Base-by-base conservation (phyloP, 768 basidiomycete genomes). In the Austroboletus eburneus region DNA sequence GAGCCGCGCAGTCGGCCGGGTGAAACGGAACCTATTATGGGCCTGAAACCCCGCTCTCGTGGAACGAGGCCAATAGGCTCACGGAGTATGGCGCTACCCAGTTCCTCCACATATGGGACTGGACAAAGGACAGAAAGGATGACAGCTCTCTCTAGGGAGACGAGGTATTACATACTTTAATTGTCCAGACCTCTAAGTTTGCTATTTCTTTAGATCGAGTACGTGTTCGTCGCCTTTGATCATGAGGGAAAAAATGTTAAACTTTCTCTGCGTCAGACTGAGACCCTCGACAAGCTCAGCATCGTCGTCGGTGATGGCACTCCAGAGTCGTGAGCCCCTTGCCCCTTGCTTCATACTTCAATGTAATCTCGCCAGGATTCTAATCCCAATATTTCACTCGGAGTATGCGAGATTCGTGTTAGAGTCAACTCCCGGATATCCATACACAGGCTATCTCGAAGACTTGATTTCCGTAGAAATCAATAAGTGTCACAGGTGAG, bases 351-450 rank as follows among this genome's bases (percentile, higher is more conserved):
- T 41, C 20, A 18, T 22, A 21, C 35, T 42, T 23, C 27, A 9
- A 14, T 10, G 39, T 33, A 41, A 54, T 44, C 27, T 37, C 38
- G 50, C 27, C 50, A 91, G 87, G 29, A 71, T 82, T 36, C 73
- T 82, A 3, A 79, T 91, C 21, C 96, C 96, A 2, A 87, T 85
- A 12, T 98, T 94, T 61, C 96, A 98, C 62, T 95, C 95, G 14
- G 96, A 99, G 68, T 99, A 97, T 71, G 96, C 96, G 33, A 80
- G 94, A 32, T 98, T 89, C 72, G 98, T 99, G 96, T 78, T 99
- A 43, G 96, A 99, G 65, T 92, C 92, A 3, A 99, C 95, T 1
- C 96, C 96, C 0, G 96, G 96, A 3, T 82, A 84, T 41, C 96
- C 96, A 2, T 98, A 97, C 70, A 87, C 90, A 6, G 92, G 91